phyloP scores from a whole-genome alignment of 306 rosid species.

The Quercus dentata region DNA sequence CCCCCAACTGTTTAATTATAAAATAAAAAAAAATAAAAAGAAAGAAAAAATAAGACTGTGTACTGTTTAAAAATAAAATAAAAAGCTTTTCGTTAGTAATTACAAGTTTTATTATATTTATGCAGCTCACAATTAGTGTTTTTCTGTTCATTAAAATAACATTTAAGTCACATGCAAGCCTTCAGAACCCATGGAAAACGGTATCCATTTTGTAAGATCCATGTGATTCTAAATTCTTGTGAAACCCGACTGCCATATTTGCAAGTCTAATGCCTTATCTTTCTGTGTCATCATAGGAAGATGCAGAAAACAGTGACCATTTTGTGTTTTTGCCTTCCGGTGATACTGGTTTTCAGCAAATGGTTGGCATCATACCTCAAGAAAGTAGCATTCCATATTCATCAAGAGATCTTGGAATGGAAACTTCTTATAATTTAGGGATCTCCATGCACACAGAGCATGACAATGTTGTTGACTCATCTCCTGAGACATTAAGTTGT shows the following conservation, averaged over 20 bases:
- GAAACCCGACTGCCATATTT: not conserved
- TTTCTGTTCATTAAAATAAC: not conserved
- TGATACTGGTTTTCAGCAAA: slow-evolving; percentile 52
- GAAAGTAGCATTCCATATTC: slow-evolving; percentile 43
- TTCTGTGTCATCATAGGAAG: slow-evolving; percentile 50
- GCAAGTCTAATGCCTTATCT: slow-evolving; percentile 19
- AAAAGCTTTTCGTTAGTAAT: not conserved
- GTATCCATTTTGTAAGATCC: not conserved
- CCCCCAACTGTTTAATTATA: too few species aligned
- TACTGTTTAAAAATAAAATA: too few species aligned
- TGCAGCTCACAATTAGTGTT: not conserved
- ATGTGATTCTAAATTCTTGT: not conserved
- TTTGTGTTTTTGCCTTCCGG: slow-evolving; percentile 44
- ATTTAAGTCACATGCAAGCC: not conserved
- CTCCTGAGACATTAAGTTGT: slow-evolving; percentile 27
- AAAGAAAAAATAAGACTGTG: too few species aligned
- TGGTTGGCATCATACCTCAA: slow-evolving; percentile 51
- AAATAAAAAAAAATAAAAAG: too few species aligned
- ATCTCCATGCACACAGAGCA: slow-evolving; percentile 34
- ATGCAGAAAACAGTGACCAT: slow-evolving; percentile 56
- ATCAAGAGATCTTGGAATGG: slow-evolving; percentile 35
- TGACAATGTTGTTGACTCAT: slow-evolving; percentile 24
- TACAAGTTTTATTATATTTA: not conserved
- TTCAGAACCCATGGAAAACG: not conserved
- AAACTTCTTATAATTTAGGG: slow-evolving; percentile 32